phyloP scores from a whole-genome alignment of 352 stramenopile species.

The Pythium brachiatum region DNA sequence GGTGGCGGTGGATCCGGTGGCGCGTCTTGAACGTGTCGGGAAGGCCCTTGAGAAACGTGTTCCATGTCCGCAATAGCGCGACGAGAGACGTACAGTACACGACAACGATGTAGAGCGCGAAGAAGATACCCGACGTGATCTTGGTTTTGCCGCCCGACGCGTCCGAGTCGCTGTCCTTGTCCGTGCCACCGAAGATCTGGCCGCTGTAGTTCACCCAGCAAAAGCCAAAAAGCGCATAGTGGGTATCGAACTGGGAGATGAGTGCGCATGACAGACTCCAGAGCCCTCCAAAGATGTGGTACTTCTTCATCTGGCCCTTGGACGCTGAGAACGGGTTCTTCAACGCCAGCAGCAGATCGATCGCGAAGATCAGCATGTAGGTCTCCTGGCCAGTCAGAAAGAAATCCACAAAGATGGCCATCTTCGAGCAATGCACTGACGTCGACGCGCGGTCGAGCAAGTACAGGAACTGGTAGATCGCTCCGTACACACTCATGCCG shows the following conservation, averaged over 20 bases:
- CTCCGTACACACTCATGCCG: constrained; percentile 81
- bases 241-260: constrained; percentile 75
- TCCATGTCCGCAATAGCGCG: constrained; percentile 74
- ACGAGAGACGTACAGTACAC: constrained; percentile 80
- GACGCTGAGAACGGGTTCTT: constrained; percentile 87
- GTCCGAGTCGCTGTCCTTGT: constrained; percentile 30
- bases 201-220: constrained; percentile 72
- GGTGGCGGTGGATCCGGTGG: constrained; percentile 71
- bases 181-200: constrained; percentile 27
- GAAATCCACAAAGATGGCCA: constrained; percentile 73
- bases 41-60: constrained; percentile 74
- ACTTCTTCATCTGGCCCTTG: constrained; percentile 78
- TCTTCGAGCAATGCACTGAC: constrained; percentile 51
- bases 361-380: constrained; percentile 88
- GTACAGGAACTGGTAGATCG: constrained; percentile 81
- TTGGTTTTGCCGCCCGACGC: constrained; percentile 1
- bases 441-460: constrained; percentile 47
- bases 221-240: constrained; percentile 77
- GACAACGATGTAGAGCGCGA: constrained; percentile 77
- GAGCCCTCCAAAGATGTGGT: constrained; percentile 67
- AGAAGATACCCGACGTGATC: constrained; percentile 71
- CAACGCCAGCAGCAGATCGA: constrained; percentile 75
- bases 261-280: constrained; percentile 68
- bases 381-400: constrained; percentile 83
- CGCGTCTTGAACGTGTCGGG: constrained; percentile 73